These are phyloP conservation scores for Aureobasidium vineae DNA, from an alignment of 2,329 filamentous ascomycete species.

Conservation along the genomic window DNA sequence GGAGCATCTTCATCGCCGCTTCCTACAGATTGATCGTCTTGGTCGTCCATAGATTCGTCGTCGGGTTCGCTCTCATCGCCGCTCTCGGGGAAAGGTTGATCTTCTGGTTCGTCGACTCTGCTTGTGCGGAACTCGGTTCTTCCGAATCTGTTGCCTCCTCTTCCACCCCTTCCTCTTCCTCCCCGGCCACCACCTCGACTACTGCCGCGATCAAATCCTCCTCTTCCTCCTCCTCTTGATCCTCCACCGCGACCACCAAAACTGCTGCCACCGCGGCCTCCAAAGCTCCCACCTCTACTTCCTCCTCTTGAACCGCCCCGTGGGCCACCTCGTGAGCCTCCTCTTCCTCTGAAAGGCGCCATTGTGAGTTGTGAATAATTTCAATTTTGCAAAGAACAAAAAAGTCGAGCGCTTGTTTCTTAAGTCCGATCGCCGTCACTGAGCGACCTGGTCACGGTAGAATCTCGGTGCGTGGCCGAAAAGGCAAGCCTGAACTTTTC, in stretches of 20 bases:
- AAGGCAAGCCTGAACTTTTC: slow-evolving; percentile 10
- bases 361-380: slow-evolving; percentile 9
- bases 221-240: slow-evolving; percentile 31
- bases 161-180: slow-evolving; percentile 28
- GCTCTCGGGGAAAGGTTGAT: slow-evolving; percentile 31
- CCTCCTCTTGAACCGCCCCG: slow-evolving; percentile 20
- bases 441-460: slow-evolving; percentile 10
- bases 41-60: slow-evolving; percentile 32
- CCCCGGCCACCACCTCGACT: slow-evolving; percentile 34
- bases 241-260: slow-evolving; percentile 35
- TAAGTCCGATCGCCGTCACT: slow-evolving; percentile 7
- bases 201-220: slow-evolving; percentile 35
- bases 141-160: slow-evolving; percentile 32
- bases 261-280: slow-evolving; percentile 33
- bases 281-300: slow-evolving; percentile 4
- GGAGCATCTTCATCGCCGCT: slow-evolving; percentile 38
- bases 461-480: slow-evolving; percentile 10
- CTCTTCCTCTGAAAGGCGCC: slow-evolving; percentile 27
- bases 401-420: neutral
- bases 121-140: slow-evolving; percentile 22
- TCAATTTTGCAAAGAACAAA: neutral
- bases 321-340: slow-evolving; percentile 2
- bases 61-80: slow-evolving; percentile 31
- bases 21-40: slow-evolving; percentile 33
- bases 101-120: slow-evolving; percentile 36